phyloP scores from a whole-genome alignment of 768 basidiomycete genomes.

The Saitozyma sp. region DNA sequence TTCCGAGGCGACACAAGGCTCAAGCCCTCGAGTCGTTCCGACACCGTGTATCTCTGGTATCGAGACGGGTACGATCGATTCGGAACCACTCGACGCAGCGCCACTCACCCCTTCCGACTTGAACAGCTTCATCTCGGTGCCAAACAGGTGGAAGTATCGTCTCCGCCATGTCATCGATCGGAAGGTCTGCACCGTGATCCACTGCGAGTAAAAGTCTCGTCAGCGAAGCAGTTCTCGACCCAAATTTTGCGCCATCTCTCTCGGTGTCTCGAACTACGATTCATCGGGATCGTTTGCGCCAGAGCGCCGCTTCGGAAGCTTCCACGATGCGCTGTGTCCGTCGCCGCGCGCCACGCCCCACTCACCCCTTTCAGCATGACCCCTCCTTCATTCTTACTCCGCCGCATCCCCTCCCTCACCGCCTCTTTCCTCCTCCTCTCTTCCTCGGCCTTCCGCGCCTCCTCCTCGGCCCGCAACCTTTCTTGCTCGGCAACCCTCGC shows the following conservation, averaged over 20 bases:
- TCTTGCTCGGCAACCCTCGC: conserved; percentile 9
- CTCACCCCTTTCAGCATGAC: conserved; percentile 45
- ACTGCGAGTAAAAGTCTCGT: conserved; percentile 13
- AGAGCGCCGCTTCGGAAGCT: too few species aligned
- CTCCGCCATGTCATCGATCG: conserved; percentile 38
- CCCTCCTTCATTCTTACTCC: conserved; percentile 24
- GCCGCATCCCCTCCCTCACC: conserved; percentile 17
- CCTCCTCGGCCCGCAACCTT: conserved; percentile 13
- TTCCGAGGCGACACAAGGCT: too few species aligned
- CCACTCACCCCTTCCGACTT: conserved; percentile 31
- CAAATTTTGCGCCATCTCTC: too few species aligned
- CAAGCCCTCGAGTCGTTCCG: too few species aligned
- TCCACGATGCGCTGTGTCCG: too few species aligned
- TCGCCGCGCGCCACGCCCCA: background rate
- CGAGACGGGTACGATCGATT: too few species aligned
- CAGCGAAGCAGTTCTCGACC: background rate
- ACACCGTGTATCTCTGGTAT: too few species aligned
- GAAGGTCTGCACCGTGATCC: conserved; percentile 42
- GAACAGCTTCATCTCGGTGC: conserved; percentile 31
- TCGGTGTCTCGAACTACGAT: background rate
- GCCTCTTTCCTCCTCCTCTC: conserved; percentile 11
- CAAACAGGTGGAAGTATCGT: conserved; percentile 34
- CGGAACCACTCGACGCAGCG: background rate
- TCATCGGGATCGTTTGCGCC: background rate
- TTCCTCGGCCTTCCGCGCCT: conserved; percentile 13